A percentile compares a stretch with the other conserved stretches of the same genome.
Conservation (phyloP, 106 monocot species). For the Platanthera guangdongensis region DNA sequence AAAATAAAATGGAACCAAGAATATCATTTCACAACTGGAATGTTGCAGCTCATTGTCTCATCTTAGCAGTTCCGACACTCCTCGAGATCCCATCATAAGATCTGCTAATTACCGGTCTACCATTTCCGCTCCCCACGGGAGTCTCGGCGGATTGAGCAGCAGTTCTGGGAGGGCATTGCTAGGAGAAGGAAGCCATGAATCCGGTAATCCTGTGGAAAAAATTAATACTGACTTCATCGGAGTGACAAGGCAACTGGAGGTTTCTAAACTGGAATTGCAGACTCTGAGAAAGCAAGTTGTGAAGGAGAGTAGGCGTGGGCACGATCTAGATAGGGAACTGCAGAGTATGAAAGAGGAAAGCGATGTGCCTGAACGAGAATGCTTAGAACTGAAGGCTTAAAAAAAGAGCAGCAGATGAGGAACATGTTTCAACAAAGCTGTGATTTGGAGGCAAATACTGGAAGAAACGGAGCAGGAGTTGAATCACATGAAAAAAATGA, state of each 20-base stretch:
- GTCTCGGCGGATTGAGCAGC: constrained; percentile 51
- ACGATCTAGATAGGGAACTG: constrained; percentile 63
- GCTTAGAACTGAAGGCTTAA: constrained; percentile 54
- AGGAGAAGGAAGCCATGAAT: constrained; percentile 29
- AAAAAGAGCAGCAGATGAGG: constrained; percentile 18
- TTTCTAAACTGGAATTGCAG: constrained; percentile 86
- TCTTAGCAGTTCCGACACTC: constrained; percentile 27
- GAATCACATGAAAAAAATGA: constrained; percentile 65
- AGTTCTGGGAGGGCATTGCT: constrained; percentile 54
- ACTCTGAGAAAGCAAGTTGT: constrained; percentile 91
- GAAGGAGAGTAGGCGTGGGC: constrained; percentile 67
- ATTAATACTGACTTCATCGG: constrained; percentile 41
- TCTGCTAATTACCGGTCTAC: constrained; percentile 50
- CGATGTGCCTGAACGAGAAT: constrained; percentile 66
- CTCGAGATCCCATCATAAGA: constrained; percentile 13
- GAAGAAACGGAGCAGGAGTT: constrained; percentile 84
- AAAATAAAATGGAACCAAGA: constrained; percentile 29
- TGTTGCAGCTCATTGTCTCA: constrained; percentile 30
- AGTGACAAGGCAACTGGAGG: constrained; percentile 62
- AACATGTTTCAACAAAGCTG: constrained; percentile 9
- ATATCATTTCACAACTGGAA: constrained; percentile 4
- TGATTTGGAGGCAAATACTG: constrained; percentile 32
- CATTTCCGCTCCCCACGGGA: constrained; percentile 49
- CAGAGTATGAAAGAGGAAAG: constrained; percentile 54
- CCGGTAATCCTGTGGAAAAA: constrained; percentile 46